Conservation (phyloP, 2,329 filamentous ascomycete genomes). For the Trichoderma brevicompactum region DNA sequence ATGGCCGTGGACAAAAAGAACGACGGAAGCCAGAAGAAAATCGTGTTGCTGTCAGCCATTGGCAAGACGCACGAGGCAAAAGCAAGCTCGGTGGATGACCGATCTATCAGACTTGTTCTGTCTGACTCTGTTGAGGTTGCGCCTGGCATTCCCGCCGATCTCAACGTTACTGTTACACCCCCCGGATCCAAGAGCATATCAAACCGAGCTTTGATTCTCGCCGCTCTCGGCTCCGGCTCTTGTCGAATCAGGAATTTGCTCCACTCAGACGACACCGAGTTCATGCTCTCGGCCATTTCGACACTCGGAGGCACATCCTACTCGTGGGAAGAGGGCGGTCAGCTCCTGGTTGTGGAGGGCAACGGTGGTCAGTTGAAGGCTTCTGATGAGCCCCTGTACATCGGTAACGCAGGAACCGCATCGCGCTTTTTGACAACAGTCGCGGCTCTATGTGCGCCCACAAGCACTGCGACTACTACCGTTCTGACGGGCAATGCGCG, state of each 20-base stretch:
- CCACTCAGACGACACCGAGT: slow-evolving; percentile 95
- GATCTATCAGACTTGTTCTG: slow-evolving; percentile 79
- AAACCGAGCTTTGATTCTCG: slow-evolving; percentile 91
- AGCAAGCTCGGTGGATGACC: slow-evolving; percentile 87
- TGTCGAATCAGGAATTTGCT: slow-evolving; percentile 91
- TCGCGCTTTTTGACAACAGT: slow-evolving; percentile 95
- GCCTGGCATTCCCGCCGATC: slow-evolving; percentile 68
- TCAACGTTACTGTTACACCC: slow-evolving; percentile 77
- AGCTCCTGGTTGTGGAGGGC: slow-evolving; percentile 84
- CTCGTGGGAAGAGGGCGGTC: slow-evolving; percentile 93
- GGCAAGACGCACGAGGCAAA: slow-evolving; percentile 85
- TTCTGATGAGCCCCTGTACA: slow-evolving; percentile 77
- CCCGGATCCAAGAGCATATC: slow-evolving; percentile 98
- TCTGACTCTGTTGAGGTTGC: slow-evolving; percentile 76
- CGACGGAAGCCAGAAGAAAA: slow-evolving; percentile 91
- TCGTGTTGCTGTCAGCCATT: slow-evolving; percentile 89
- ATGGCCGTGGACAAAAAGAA: slow-evolving; percentile 99
- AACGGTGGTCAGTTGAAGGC: slow-evolving; percentile 86
- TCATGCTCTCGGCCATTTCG: slow-evolving; percentile 91
- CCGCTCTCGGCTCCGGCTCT: slow-evolving; percentile 82
- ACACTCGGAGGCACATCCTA: slow-evolving; percentile 86
- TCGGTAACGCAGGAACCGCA: slow-evolving; percentile 95
- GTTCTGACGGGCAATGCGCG: slow-evolving; percentile 90
- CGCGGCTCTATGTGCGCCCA: slow-evolving; percentile 76
- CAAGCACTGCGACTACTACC: slow-evolving; percentile 64